A percentile compares a stretch with the other conserved stretches of the same genome.
Evolutionary conservation across 179 eudicot genomes (phyloP).

Genomic region (Vitellaria paradoxa): DNA sequence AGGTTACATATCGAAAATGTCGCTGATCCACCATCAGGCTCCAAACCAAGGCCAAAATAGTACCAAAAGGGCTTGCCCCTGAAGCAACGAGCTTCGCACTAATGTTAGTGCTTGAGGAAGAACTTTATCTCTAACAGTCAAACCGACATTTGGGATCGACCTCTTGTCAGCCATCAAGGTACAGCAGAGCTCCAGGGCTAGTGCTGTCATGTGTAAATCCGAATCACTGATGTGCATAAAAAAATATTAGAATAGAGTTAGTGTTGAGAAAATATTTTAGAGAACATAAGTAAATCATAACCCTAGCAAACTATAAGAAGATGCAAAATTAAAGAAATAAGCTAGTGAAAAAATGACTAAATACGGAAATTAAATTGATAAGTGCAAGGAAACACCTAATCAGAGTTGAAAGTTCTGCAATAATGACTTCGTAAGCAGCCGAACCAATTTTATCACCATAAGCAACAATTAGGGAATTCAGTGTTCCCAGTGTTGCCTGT

Average conservation of each 20-base stretch:
- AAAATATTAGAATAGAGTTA: slow-evolving; percentile 1
- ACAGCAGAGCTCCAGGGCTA: slow-evolving; percentile 92
- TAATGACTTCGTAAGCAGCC: slow-evolving; percentile 93
- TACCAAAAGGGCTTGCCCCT: slow-evolving; percentile 98
- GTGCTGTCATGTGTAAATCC: slow-evolving; percentile 98
- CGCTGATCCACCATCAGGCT: not conserved
- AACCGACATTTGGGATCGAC: slow-evolving; percentile 72
- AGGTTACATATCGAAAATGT: slow-evolving; percentile 8
- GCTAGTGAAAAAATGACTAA: not conserved
- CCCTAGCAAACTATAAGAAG: slow-evolving; percentile 1
- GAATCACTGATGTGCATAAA: slow-evolving; percentile 62
- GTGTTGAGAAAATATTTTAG: not conserved
- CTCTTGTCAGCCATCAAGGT: slow-evolving; percentile 89
- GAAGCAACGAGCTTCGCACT: slow-evolving; percentile 87
- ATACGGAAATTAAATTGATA: not conserved
- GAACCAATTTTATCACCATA: slow-evolving; percentile 91
- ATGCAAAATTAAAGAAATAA: not conserved
- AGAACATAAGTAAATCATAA: not conserved
- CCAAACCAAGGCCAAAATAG: not conserved
- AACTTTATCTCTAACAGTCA: slow-evolving; percentile 84
- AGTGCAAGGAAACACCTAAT: slow-evolving; percentile 54
- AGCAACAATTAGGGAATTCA: slow-evolving; percentile 78
- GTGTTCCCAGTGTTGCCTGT: slow-evolving; percentile 95
- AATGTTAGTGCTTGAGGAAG: slow-evolving; percentile 91
- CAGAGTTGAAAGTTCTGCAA: slow-evolving; percentile 84